Percentiles rank a stretch among this genome's conserved stretches.
Evolutionary conservation across 192 early-diverging fungal species (phyloP).

Genomic region (Phycomyces blakesleeanus): DNA sequence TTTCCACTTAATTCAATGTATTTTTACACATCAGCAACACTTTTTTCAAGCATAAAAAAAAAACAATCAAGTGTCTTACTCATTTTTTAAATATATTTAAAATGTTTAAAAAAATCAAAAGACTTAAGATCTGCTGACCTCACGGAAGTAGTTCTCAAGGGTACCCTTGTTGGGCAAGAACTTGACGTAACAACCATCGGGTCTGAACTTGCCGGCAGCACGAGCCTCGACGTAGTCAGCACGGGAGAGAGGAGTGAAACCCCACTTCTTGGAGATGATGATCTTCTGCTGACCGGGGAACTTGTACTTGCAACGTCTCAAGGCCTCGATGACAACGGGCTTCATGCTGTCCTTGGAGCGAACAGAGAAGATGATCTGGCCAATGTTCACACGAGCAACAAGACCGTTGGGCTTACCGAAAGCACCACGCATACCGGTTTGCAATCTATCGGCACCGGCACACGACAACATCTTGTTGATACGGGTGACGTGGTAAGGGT

Average conservation of each 20-base stretch:
- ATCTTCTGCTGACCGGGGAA: conserved; percentile 99
- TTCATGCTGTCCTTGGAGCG: conserved; percentile 94
- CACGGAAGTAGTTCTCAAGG: conserved; percentile 43
- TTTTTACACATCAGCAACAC: too few species aligned
- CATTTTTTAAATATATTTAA: background rate
- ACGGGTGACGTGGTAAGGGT: conserved; percentile 97
- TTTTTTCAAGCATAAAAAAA: too few species aligned
- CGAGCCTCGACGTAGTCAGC: conserved; percentile 84
- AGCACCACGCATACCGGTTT: conserved; percentile 99
- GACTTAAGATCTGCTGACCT: conserved; percentile 21
- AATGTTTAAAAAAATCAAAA: background rate
- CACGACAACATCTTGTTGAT: conserved; percentile 99
- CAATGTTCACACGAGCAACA: conserved; percentile 97
- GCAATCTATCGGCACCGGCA: conserved; percentile 98
- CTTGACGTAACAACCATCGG: conserved; percentile 95
- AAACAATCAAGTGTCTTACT: too few species aligned
- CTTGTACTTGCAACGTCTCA: conserved; percentile 97
- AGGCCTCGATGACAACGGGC: conserved; percentile 83
- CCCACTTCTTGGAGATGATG: conserved; percentile 99
- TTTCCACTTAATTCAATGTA: too few species aligned
- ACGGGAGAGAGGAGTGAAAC: conserved; percentile 96
- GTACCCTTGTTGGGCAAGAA: conserved; percentile 85
- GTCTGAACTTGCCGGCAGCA: conserved; percentile 71
- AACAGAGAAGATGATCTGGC: conserved; percentile 94
- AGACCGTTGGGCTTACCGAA: conserved; percentile 94